Evolutionary conservation across 495 filamentous ascomycete genomes (phyloP), one percentile per base, ranked within the genome.

Genomic region (Parachaetomium inaequale): DNA sequence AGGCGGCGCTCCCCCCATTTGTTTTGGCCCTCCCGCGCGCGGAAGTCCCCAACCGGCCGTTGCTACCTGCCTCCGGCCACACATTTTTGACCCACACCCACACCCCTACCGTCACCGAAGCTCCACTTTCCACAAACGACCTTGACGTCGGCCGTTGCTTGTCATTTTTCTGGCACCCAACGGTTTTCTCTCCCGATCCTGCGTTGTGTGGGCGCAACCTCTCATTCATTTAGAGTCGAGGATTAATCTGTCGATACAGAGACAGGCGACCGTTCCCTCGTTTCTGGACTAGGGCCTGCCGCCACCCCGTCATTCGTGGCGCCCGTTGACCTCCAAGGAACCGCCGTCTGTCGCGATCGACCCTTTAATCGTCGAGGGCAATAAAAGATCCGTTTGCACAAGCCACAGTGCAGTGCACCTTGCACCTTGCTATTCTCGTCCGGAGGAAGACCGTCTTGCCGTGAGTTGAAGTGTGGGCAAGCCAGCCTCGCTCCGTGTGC

Each of bases 11-110:
- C 76, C 79, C 79, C 70, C 67, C 68, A 50, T 70, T 62, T 70
- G 70, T 75, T 79, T 74, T 69, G n/a, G n/a, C n/a, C 70, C 72
- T 72, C 68, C 72, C 72, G 46, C 70, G 74, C 38, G 74, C 70
- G 77, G 77, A 80, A 76, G 73, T 72, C 72, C 76, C 75, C 32
- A 77, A 79, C 76, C 77, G 77, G 75, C 74, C 72, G 69, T 76
- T 71, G 65, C 65, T 66, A 68, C 72, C 68, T 70, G 68, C 71
- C 67, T 75, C 68, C 63, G 72, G 72, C 73, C 69, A 70, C 66
- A 50, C 66, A 66, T 70, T 71, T 63, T 70, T 73, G 71, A 38
- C 70, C 66, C 69, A 69, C 67, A 69, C 72, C 62, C n/a, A n/a
- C n/a, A n/a, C n/a, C 63, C 62, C 69, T 62, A 58, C 63, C 66